Evolutionary conservation across 768 basidiomycete species (phyloP).

Genomic region (Collybia sordida): DNA sequence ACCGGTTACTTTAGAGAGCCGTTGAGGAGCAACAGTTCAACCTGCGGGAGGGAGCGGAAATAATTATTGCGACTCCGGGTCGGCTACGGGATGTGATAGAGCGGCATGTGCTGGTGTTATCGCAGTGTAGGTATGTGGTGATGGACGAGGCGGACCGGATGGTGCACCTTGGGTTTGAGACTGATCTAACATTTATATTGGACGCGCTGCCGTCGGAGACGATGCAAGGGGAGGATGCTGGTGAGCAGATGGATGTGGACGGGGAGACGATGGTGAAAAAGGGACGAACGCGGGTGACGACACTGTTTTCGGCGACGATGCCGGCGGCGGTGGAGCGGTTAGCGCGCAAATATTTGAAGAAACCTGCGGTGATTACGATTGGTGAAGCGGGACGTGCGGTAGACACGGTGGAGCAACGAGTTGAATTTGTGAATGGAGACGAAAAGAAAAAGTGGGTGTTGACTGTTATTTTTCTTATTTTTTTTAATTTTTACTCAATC

Average conservation of each 20-base stretch:
- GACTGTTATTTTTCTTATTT: background rate
- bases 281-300: slow-evolving; percentile 88
- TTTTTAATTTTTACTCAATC: slow-evolving; percentile 2
- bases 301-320: slow-evolving; percentile 98
- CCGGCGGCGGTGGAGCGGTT: slow-evolving; percentile 95
- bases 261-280: slow-evolving; percentile 66
- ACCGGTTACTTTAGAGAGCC: slow-evolving; percentile 59
- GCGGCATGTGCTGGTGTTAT: slow-evolving; percentile 90
- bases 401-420: slow-evolving; percentile 94
- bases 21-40: slow-evolving; percentile 99
- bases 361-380: slow-evolving; percentile 94
- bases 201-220: slow-evolving; percentile 88
- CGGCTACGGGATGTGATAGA: slow-evolving; percentile 98
- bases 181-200: slow-evolving; percentile 90
- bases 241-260: slow-evolving; percentile 78
- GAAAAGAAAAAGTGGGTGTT: slow-evolving; percentile 91
- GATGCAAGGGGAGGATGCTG: slow-evolving; percentile 82
- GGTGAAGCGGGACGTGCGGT: slow-evolving; percentile 98
- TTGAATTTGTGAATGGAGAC: slow-evolving; percentile 90
- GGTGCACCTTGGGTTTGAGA: slow-evolving; percentile 97
- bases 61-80: slow-evolving; percentile 98
- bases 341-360: slow-evolving; percentile 89
- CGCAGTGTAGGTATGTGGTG: slow-evolving; percentile 97
- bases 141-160: slow-evolving; percentile 99
- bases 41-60: slow-evolving; percentile 96